Base-by-base conservation (phyloP, 192 early-diverging fungal genomes). In the Funneliformis geosporum region DNA sequence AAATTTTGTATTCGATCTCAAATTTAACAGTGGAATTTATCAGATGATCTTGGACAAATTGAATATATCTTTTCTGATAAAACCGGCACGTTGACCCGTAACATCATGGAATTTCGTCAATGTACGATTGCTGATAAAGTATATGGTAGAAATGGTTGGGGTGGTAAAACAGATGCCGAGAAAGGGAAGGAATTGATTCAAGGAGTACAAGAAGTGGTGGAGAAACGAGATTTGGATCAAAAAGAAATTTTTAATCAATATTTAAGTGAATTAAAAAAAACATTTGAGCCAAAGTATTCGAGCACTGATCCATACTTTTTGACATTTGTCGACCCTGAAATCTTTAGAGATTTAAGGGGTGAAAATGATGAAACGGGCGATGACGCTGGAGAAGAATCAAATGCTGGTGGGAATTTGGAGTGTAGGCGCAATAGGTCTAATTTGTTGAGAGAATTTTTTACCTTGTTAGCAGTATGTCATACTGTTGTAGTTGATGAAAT, bases 51-150 rank as follows among this genome's bases (percentile, higher is more conserved):
- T 61, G 96, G 95, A 71, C 95, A 97, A 82, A 95, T 99, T 42
- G 94, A 97, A 80, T 99, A 99, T 82, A 90, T 99, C 1, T 99
- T 99, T 80, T 93, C 93, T 33, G 97, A 99, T 85, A 99, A 99
- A 81, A 99, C 97, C 21, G 97, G 97, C 18, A 97, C 97, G 7
- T 86, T 99, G 71, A 99, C 97, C 9, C 92, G 93, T 79, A 99
- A 99, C 80, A 90, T 95, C 43, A 99, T 99, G 97, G 93, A 97
- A 83, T 99, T 99, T 78, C 95, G 95, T 68, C 95, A 95, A 86
- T 96, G 94, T 84, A 90, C 93, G 0, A 94, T 99, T 81, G 90
- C 89, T 78, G 97, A 97, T 16, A 88, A 89, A 33, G 85, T 92
- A 9, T 99, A 99, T 82, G 97, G 97, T 68, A 86, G 87, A 74